Percentiles rank a stretch among this genome's conserved stretches.
Conservation (phyloP, 2,329 filamentous ascomycete species). For the Colletotrichum cordylinicola region DNA sequence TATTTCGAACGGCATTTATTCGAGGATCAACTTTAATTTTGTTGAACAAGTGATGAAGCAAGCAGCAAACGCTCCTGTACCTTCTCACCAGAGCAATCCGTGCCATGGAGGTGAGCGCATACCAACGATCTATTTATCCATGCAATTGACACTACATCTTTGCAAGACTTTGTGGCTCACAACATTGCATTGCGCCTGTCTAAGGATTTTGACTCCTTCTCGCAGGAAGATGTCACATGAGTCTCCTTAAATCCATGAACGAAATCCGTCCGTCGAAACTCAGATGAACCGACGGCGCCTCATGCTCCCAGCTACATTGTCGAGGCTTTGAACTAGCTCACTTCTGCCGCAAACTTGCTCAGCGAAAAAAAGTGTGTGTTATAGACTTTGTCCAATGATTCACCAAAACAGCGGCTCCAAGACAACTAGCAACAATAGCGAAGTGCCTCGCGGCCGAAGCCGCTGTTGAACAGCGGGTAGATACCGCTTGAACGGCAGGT, state of each 20-base stretch:
- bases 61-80: background rate
- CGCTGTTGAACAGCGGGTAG: no score
- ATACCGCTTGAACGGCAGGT: no score
- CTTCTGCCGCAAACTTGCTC: no score
- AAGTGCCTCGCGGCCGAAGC: no score
- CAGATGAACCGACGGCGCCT: background rate
- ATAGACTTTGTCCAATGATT: no score
- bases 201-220: rapidly evolving
- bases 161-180: background rate
- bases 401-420: no score
- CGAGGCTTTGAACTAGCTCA: no score
- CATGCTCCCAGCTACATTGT: no score
- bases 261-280: background rate
- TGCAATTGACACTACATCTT: background rate
- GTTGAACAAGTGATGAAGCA: background rate
- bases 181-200: background rate
- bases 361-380: no score
- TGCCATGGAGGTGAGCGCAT: background rate
- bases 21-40: background rate
- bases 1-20: no score
- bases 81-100: background rate
- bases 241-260: background rate
- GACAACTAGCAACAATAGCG: no score
- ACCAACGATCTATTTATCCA: background rate
- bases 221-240: background rate